These are phyloP conservation scores for Penicillium olsonii DNA, from an alignment of 2,329 filamentous ascomycete genomes.

Conservation along the genomic window DNA sequence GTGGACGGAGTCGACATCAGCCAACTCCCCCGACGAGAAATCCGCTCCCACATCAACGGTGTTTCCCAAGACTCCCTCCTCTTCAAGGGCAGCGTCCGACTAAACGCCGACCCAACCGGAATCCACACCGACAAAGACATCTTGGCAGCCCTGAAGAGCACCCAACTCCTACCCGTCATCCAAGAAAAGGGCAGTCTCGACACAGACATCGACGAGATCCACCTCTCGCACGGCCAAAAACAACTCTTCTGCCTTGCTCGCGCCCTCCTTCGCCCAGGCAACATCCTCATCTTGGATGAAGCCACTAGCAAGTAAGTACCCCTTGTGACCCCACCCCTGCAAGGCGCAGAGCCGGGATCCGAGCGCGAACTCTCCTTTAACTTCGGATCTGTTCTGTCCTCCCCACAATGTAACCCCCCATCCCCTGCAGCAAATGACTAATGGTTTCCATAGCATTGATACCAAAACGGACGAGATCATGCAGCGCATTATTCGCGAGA, in stretches of 20 bases:
- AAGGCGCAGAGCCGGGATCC: not conserved
- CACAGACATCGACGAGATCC: slow-evolving; percentile 49
- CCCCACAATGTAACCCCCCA: not conserved
- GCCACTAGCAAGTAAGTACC: slow-evolving; percentile 38
- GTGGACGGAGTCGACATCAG: slow-evolving; percentile 48
- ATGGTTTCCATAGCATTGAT: slow-evolving; percentile 51
- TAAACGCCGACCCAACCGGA: slow-evolving; percentile 43
- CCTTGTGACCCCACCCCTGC: slow-evolving; percentile 1
- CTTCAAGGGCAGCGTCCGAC: slow-evolving; percentile 41
- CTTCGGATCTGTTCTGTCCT: not conserved
- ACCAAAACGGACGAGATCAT: slow-evolving; percentile 59
- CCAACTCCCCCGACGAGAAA: slow-evolving; percentile 38
- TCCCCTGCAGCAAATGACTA: slow-evolving; percentile 15
- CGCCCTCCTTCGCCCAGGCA: slow-evolving; percentile 54
- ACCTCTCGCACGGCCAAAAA: slow-evolving; percentile 60
- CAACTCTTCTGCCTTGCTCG: slow-evolving; percentile 66
- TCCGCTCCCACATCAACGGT: slow-evolving; percentile 45
- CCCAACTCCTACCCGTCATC: slow-evolving; percentile 41
- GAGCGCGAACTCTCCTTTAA: not conserved
- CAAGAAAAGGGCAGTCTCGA: slow-evolving; percentile 43
- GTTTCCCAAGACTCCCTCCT: slow-evolving; percentile 49
- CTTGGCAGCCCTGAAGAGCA: slow-evolving; percentile 38
- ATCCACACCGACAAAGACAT: slow-evolving; percentile 35
- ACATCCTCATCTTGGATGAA: slow-evolving; percentile 49
- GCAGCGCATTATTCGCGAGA: slow-evolving; percentile 56